phyloP scores from a whole-genome alignment of 345 rosid genomes.

The Eucalyptus sp. region DNA sequence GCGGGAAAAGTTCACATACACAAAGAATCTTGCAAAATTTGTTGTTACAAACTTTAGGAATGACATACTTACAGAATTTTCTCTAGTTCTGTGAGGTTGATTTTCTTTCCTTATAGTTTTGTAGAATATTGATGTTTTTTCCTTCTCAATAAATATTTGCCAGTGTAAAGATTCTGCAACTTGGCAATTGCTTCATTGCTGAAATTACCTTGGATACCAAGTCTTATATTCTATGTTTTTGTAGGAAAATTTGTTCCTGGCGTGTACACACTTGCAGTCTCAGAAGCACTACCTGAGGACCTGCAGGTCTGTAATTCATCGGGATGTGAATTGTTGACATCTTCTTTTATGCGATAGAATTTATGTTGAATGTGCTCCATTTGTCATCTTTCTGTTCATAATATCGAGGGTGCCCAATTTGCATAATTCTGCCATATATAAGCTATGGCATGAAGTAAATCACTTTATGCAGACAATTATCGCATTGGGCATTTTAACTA shows the following conservation, averaged over 20 bases:
- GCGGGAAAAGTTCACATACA: background rate
- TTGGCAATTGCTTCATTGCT: background rate
- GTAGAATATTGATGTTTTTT: background rate
- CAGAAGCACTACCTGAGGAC: slow-evolving; percentile 74
- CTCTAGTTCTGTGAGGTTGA: background rate
- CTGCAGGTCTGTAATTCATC: slow-evolving; percentile 41
- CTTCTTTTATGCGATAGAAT: background rate
- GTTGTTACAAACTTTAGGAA: background rate
- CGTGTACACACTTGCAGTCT: slow-evolving; percentile 79
- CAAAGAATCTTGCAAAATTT: background rate
- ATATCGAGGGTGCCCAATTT: background rate
- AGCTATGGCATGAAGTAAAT: background rate
- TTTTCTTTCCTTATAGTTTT: background rate
- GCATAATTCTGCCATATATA: background rate
- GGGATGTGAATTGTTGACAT: background rate
- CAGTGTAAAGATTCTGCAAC: background rate
- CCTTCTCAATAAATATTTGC: background rate
- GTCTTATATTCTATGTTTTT: background rate
- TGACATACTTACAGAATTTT: background rate
- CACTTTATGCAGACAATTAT: background rate
- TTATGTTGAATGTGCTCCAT: background rate
- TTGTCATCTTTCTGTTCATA: background rate
- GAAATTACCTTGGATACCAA: background rate
- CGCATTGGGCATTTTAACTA: background rate
- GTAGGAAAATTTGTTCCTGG: slow-evolving; percentile 85